Conservation (phyloP, 2,329 filamentous ascomycete species). For the Monosporascus ibericus region DNA sequence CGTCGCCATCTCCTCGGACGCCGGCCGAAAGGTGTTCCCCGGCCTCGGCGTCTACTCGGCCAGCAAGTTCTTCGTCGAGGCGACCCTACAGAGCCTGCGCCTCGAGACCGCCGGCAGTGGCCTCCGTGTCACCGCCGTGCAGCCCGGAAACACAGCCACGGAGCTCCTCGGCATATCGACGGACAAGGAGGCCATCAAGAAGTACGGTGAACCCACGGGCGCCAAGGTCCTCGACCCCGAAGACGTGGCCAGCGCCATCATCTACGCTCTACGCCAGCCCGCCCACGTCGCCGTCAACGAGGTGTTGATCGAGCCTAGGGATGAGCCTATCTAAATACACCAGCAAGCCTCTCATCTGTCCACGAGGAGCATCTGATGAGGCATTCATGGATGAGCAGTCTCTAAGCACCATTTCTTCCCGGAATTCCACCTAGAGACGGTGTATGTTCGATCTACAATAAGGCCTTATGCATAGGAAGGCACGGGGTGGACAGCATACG, state of each 20-base stretch:
- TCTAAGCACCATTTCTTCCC: no score
- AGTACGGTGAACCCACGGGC: conserved; percentile 69
- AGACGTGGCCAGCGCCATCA: conserved; percentile 66
- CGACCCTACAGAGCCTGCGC: conserved; percentile 67
- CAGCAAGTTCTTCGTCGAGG: conserved; percentile 81
- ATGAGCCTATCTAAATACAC: conserved; percentile 58
- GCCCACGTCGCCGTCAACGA: conserved; percentile 75
- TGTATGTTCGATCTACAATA: no score
- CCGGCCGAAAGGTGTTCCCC: conserved; percentile 75
- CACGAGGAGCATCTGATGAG: no score
- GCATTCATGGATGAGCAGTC: no score
- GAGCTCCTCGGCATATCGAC: conserved; percentile 70
- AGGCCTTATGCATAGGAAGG: no score
- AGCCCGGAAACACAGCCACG: conserved; percentile 72
- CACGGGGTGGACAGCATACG: no score
- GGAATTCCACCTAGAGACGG: no score
- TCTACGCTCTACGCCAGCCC: conserved; percentile 70
- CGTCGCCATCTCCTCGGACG: conserved; percentile 76
- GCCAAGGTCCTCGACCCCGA: conserved; percentile 68
- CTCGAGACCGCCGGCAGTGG: conserved; percentile 71
- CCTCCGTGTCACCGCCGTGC: conserved; percentile 65
- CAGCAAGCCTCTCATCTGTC: neutral
- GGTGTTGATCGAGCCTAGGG: conserved; percentile 69
- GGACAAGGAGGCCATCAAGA: conserved; percentile 69
- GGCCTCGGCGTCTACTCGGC: conserved; percentile 77